phyloP scores from a whole-genome alignment of 768 basidiomycete genomes.

The Nidularia pulvinata region DNA sequence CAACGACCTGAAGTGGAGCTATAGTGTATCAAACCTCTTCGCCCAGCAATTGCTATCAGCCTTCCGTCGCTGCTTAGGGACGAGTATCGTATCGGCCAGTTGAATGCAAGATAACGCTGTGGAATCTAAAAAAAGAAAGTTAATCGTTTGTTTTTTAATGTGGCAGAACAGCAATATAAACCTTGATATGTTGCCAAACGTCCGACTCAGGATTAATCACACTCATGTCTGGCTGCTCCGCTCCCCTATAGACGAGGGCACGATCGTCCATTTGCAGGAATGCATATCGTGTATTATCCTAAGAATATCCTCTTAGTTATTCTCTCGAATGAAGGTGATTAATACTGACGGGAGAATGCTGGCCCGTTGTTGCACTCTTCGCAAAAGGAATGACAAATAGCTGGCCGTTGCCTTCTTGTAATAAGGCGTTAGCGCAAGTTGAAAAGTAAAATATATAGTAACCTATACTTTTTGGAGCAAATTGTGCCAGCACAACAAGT shows the following conservation, averaged over 20 bases:
- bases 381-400: slow-evolving; percentile 90
- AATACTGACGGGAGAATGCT: slow-evolving; percentile 81
- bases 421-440: background rate
- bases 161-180: slow-evolving; percentile 9
- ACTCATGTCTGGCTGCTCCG: slow-evolving; percentile 98
- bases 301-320: background rate
- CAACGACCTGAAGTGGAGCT: slow-evolving; percentile 93
- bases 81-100: slow-evolving; percentile 95
- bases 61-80: slow-evolving; percentile 89
- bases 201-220: slow-evolving; percentile 98
- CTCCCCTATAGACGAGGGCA: slow-evolving; percentile 90
- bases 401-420: slow-evolving; percentile 70
- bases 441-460: background rate
- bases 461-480: slow-evolving; percentile 24
- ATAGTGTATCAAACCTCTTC: slow-evolving; percentile 90
- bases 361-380: slow-evolving; percentile 90
- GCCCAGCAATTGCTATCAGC: slow-evolving; percentile 90
- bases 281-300: slow-evolving; percentile 97
- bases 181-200: slow-evolving; percentile 98
- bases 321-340: background rate
- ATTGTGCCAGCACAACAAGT: slow-evolving; percentile 69
- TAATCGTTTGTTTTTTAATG: background rate
- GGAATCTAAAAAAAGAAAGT: slow-evolving; percentile 60
- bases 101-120: slow-evolving; percentile 80
- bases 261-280: slow-evolving; percentile 96